These are phyloP conservation scores for Elongisporangium senticosum DNA, from an alignment of 352 stramenopile genomes.

Conservation along the genomic window DNA sequence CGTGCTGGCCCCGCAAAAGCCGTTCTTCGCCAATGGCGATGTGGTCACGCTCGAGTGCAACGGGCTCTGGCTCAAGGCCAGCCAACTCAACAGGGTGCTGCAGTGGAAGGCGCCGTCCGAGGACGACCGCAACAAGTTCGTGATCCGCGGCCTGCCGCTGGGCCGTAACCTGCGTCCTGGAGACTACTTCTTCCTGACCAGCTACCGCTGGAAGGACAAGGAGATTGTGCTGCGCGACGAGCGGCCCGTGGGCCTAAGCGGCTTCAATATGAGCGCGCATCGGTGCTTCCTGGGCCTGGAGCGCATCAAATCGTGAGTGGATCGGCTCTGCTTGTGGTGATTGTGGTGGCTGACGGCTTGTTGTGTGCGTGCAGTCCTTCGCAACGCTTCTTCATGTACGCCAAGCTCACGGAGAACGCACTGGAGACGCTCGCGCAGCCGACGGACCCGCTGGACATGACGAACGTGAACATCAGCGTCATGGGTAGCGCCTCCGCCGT, in stretches of 20 bases:
- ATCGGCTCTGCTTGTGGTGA: background rate
- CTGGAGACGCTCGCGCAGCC: conserved; percentile 55
- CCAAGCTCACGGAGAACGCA: conserved; percentile 74
- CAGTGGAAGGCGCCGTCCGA: conserved; percentile 82
- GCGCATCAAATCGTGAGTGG: conserved; percentile 64
- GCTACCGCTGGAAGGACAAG: conserved; percentile 84
- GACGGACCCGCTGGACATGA: conserved; percentile 51
- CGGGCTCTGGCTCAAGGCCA: conserved; percentile 72
- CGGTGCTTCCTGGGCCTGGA: conserved; percentile 79
- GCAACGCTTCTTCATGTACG: conserved; percentile 75
- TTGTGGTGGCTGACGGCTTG: conserved; percentile 5
- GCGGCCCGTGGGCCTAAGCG: conserved; percentile 65
- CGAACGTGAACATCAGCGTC: conserved; percentile 63
- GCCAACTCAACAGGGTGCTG: conserved; percentile 74
- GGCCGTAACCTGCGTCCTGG: conserved; percentile 65
- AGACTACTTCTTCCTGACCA: conserved; percentile 86
- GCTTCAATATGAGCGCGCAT: conserved; percentile 83
- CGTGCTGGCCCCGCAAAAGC: conserved; percentile 28
- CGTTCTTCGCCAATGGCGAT: conserved; percentile 81
- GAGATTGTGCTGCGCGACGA: conserved; percentile 80
- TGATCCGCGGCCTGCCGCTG: conserved; percentile 71
- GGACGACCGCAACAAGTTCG: conserved; percentile 85
- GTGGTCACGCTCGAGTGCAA: conserved; percentile 87
- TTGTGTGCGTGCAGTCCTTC: conserved; percentile 25
- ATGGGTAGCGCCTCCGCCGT: conserved; percentile 21